A percentile compares a stretch with the other conserved stretches of the same genome.
Evolutionary conservation across 108 stramenopile species (phyloP).

Genomic region (Cyclostephanos invisitatus): DNA sequence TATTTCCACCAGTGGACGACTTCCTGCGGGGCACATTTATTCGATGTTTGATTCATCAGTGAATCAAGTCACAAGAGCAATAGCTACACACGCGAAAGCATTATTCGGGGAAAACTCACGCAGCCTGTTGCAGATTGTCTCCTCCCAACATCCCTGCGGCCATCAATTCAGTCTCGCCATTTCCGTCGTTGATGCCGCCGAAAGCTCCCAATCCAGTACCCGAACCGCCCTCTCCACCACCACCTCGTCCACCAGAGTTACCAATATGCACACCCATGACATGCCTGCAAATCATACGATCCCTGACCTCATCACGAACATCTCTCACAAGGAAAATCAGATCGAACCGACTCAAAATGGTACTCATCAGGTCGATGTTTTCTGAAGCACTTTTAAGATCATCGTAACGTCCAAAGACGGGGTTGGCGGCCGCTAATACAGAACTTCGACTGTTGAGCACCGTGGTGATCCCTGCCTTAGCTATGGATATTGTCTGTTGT

Average conservation of each 20-base stretch:
- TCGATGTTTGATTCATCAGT: conserved; percentile 1
- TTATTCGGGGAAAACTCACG: conserved; percentile 27
- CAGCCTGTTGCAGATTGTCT: conserved; percentile 42
- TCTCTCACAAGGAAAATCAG: conserved; percentile 98
- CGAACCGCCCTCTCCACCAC: conserved; percentile 20
- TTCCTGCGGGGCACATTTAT: conserved; percentile 20
- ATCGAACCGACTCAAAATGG: conserved; percentile 97
- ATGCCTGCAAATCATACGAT: conserved; percentile 94
- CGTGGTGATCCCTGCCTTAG: conserved; percentile 99
- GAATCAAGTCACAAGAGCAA: background rate
- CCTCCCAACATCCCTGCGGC: conserved; percentile 46
- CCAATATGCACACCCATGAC: conserved; percentile 97
- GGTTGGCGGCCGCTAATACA: conserved; percentile 99
- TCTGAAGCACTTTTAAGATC: conserved; percentile 94
- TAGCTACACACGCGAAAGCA: background rate
- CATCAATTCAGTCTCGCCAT: conserved; percentile 49
- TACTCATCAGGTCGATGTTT: conserved; percentile 99
- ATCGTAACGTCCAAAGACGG: conserved; percentile 98
- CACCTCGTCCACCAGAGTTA: conserved; percentile 49
- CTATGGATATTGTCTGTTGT: conserved; percentile 99
- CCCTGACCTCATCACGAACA: conserved; percentile 94
- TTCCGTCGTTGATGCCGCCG: conserved; percentile 32
- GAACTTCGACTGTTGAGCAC: conserved; percentile 91
- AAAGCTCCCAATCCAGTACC: conserved; percentile 35
- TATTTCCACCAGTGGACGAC: conserved; percentile 48